Base-by-base conservation (phyloP, 2,329 filamentous ascomycete species). In the Bipolaris bicolor region DNA sequence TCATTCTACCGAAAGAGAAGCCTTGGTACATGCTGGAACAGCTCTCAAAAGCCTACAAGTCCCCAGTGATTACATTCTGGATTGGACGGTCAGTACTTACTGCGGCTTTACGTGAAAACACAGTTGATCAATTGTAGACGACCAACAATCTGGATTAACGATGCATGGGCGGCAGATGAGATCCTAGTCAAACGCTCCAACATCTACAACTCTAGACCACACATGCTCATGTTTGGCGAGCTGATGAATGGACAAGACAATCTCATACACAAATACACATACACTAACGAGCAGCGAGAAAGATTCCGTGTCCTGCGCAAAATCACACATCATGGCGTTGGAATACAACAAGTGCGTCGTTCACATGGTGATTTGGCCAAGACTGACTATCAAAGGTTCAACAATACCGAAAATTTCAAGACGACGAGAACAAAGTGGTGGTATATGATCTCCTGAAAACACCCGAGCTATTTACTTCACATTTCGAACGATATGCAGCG, bases 1-100 rank as follows among this genome's bases (percentile, higher is more conserved):
- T 82, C 49, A 79, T 79, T 58, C 76, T 86, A 3, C 83, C 83
- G 1, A 77, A 81, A 16, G 77, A 76, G 50, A 85, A 86, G 63
- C 83, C 84, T 1, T 86, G 84, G 84, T 78, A 85, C 18, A 82
- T 82, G 67, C 84, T 86, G 60, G 82, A 86, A 50, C 67, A 82
- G 60, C 70, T 85, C 0, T 82, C 83, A 5, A 81, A 82, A 61
- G 64, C 73, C 29, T 81, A 83, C 65, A 69, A 81, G 5, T 75
- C 79, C 0, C 80, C 82, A 0, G 64, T 86, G 5, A 81, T 86
- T 46, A 86, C 84, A 0, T 80, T 83, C 62, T 86, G 83, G 84
- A 82, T 84, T 39, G 72, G 71, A 39, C 61, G 72, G 68, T 54
- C 1, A 31, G 37, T 54, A 13, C 0, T 1, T 2, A 11, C 39